phyloP scores from a whole-genome alignment of 345 rosid species.

The Brassica nigra region DNA sequence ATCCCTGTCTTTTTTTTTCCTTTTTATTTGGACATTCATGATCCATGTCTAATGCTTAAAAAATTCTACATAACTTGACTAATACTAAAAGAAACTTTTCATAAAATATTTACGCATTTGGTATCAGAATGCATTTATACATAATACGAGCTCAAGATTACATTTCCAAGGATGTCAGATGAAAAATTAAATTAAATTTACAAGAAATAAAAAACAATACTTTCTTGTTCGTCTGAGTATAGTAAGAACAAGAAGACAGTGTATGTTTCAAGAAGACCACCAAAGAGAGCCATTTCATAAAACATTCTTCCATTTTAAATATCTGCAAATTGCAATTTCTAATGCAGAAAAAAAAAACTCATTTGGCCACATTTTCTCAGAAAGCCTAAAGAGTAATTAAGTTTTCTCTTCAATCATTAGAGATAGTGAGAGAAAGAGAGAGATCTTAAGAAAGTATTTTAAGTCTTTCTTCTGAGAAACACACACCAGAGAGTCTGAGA shows the following conservation, averaged over 20 bases:
- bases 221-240: conserved; percentile 13
- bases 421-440: conserved; percentile 7
- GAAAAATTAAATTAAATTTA: not conserved
- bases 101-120: not conserved
- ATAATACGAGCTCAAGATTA: not conserved
- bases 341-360: conserved; percentile 25
- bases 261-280: conserved; percentile 14
- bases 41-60: too few relatives aligned
- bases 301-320: conserved; percentile 7
- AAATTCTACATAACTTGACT: too few relatives aligned
- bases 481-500: conserved; percentile 28
- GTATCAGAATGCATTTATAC: not conserved
- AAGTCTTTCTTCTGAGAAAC: conserved; percentile 37
- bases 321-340: conserved; percentile 22
- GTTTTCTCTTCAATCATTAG: conserved; percentile 28
- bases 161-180: not conserved
- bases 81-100: too few relatives aligned
- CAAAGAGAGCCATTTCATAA: conserved; percentile 12
- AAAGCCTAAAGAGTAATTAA: conserved; percentile 1
- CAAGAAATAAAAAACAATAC: not conserved
- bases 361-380: conserved; percentile 27
- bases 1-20: too few relatives aligned
- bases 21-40: too few relatives aligned
- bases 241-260: conserved; percentile 19
- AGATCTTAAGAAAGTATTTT: conserved; percentile 14